These are phyloP conservation scores for Lolium perenne DNA, from an alignment of 176 grass and related monocot genomes.

Conservation along the genomic window DNA sequence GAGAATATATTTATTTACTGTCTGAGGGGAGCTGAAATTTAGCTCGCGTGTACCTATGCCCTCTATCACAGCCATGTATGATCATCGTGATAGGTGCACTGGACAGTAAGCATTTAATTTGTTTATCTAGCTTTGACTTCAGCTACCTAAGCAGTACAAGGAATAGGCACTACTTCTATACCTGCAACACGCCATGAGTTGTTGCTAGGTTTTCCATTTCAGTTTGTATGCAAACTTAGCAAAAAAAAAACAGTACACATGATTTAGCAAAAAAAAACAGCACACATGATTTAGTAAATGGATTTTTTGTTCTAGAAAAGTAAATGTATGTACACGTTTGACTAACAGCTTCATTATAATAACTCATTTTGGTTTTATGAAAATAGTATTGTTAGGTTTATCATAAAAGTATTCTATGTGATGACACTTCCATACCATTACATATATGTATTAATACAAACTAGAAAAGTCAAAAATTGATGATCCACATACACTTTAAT, in stretches of 20 bases:
- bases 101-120: not conserved
- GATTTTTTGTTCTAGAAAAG: not conserved
- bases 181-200: not conserved
- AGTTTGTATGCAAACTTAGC: not conserved
- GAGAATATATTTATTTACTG: slow-evolving; percentile 3
- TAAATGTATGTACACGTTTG: not conserved
- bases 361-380: not conserved
- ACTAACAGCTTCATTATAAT: not conserved
- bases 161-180: not conserved
- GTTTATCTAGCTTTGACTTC: not conserved
- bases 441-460: not conserved
- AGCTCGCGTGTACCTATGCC: too few relatives aligned
- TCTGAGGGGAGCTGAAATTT: not conserved
- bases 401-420: not conserved
- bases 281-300: not conserved
- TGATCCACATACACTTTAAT: not conserved
- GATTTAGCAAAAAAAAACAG: not conserved
- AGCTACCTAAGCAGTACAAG: not conserved
- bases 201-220: not conserved
- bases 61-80: too few relatives aligned
- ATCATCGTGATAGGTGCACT: too few relatives aligned
- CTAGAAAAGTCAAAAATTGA: not conserved
- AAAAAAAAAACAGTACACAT: not conserved
- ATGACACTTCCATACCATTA: not conserved
- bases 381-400: not conserved